Evolutionary conservation across 441 rosid genomes (phyloP).

Genomic region (Cnidoscolus chayamansa): DNA sequence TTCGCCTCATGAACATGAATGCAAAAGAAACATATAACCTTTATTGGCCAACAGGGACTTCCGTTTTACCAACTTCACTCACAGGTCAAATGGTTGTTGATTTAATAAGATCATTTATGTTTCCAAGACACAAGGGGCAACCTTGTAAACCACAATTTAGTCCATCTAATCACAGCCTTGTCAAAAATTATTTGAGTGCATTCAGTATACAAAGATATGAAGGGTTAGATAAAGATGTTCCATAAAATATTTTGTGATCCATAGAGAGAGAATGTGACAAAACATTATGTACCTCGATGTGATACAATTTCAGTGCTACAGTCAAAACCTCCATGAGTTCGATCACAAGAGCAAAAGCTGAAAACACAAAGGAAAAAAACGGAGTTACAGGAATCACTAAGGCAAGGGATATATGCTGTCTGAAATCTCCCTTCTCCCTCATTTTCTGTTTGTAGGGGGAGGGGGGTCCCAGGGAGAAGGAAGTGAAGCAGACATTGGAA

Average conservation of each 20-base stretch:
- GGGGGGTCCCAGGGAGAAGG: not conserved
- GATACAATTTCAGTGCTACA: constrained; percentile 83
- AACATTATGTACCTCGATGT: constrained; percentile 48
- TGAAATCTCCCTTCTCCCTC: not conserved
- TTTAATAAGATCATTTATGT: not conserved
- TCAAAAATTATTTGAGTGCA: not conserved
- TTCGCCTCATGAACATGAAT: not conserved
- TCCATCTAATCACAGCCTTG: not conserved
- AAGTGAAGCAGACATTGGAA: not conserved
- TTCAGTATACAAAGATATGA: not conserved
- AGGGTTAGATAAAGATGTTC: not conserved
- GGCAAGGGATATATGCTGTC: constrained; percentile 2
- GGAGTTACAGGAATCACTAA: constrained; percentile 13
- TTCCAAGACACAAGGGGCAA: not conserved
- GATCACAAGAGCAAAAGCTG: constrained; percentile 91
- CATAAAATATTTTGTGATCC: not conserved
- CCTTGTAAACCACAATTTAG: not conserved
- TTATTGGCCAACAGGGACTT: not conserved
- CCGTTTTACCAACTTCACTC: constrained; percentile 13
- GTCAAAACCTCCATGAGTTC: constrained; percentile 95
- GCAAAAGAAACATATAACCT: not conserved
- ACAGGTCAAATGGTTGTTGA: constrained; percentile 11
- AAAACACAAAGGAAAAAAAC: constrained; percentile 25
- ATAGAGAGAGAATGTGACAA: not conserved
- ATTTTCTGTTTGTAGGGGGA: not conserved